Conservation (phyloP, 2,329 filamentous ascomycete species). For the Pseudogymnoascus sp. region DNA sequence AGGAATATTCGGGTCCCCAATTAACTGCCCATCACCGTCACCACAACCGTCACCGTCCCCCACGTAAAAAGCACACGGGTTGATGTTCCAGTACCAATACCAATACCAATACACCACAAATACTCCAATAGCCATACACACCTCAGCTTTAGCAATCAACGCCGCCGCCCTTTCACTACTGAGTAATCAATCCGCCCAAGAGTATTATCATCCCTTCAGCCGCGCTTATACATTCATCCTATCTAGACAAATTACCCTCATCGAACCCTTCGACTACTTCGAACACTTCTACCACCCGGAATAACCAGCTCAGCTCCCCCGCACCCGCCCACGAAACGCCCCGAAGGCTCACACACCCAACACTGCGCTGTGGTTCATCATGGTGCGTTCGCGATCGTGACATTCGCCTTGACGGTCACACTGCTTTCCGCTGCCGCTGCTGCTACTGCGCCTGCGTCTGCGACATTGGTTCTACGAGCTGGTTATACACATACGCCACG, state of each 20-base stretch:
- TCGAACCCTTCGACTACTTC: neutral
- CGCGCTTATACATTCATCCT: neutral
- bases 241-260: neutral
- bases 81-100: neutral
- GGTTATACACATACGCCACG: neutral
- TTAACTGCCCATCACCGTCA: neutral
- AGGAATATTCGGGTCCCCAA: neutral
- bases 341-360: neutral
- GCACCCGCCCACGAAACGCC: neutral
- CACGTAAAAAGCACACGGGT: neutral
- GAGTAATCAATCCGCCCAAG: neutral
- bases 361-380: neutral
- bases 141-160: conserved; percentile 1
- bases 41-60: neutral
- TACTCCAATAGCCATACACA: neutral
- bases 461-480: neutral
- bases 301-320: neutral
- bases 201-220: neutral
- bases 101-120: neutral
- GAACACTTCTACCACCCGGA: neutral
- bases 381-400: conserved; percentile 5
- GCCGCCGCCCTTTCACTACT: neutral
- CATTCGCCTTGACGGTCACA: conserved; percentile 4
- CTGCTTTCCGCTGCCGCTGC: neutral
- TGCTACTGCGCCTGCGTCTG: neutral